These are phyloP conservation scores for Xylaria intraflava DNA, from an alignment of 495 filamentous ascomycete species.

Conservation along the genomic window DNA sequence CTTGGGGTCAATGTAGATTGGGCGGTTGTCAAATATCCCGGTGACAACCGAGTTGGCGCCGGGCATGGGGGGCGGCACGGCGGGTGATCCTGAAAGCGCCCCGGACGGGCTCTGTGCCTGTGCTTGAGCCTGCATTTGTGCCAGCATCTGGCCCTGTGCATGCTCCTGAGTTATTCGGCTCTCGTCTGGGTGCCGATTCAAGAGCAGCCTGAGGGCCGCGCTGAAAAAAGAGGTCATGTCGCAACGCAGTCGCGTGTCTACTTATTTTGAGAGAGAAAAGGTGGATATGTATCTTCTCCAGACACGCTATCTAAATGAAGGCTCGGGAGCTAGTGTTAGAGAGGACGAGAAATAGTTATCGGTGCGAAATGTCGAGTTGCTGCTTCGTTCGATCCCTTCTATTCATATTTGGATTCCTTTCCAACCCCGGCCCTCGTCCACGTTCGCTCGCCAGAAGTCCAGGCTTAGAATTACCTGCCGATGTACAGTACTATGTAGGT, in stretches of 20 bases:
- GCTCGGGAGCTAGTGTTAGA: no score
- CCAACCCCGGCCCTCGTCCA: no score
- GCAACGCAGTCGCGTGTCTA: neutral
- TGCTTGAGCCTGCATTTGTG: no score
- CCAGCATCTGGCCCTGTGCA: no score
- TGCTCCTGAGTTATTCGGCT: constrained; percentile 20
- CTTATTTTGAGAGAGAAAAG: neutral
- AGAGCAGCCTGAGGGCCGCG: constrained; percentile 15
- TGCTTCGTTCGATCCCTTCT: no score
- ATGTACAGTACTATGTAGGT: no score
- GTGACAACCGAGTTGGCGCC: neutral
- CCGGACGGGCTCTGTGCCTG: neutral
- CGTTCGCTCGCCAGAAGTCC: no score
- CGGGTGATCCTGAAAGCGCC: neutral
- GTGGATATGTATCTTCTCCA: neutral
- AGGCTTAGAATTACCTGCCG: no score
- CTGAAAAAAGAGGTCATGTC: constrained; percentile 22
- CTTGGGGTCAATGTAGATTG: constrained; percentile 18
- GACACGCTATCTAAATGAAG: no score
- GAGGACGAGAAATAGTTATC: no score
- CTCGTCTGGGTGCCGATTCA: constrained; percentile 18
- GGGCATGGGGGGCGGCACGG: neutral
- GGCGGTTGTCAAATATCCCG: neutral
- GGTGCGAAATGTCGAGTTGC: no score
- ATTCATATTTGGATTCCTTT: no score